A percentile compares a stretch with the other conserved stretches of the same genome.
Conservation (phyloP, 2,329 filamentous ascomycete species). For the Pseudonectria buxi region DNA sequence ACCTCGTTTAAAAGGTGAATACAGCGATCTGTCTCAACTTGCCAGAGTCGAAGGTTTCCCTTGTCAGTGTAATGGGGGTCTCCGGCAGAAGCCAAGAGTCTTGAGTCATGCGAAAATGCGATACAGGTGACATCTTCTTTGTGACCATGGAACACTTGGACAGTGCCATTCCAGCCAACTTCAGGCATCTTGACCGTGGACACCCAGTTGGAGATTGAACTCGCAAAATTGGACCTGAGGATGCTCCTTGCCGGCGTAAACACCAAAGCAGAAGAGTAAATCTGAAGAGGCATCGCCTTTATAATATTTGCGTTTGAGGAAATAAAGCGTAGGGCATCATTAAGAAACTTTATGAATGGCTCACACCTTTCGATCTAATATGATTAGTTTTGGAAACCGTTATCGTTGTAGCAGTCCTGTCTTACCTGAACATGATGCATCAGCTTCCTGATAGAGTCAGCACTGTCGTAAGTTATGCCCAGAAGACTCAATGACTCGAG, state of each 20-base stretch:
- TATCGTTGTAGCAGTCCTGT: too few relatives aligned
- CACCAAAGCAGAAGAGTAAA: conserved; percentile 4
- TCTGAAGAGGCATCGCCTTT: conserved; percentile 2
- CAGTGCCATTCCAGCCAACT: background rate
- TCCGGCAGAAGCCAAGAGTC: conserved; percentile 2
- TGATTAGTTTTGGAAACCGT: too few relatives aligned
- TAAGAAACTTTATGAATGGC: too few relatives aligned
- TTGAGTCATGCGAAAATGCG: conserved; percentile 3
- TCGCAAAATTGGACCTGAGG: background rate
- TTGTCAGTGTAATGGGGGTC: too few relatives aligned
- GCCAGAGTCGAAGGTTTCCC: too few relatives aligned
- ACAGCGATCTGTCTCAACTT: too few relatives aligned
- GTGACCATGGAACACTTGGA: conserved; percentile 3
- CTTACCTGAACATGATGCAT: too few relatives aligned
- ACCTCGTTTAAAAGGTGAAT: too few relatives aligned
- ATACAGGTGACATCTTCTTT: background rate
- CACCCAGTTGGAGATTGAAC: conserved; percentile 1
- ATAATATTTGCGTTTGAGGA: background rate
- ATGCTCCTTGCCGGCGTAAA: conserved; percentile 6
- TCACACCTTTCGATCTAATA: too few relatives aligned
- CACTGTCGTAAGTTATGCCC: conserved; percentile 9
- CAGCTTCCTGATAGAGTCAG: conserved; percentile 5
- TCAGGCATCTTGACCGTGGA: background rate
- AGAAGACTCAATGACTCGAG: conserved; percentile 32
- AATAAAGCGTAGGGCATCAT: conserved; percentile 1